A percentile compares a stretch with the other conserved stretches of the same genome.
phyloP scores from a whole-genome alignment of 257 asterid species.

The Plantago major region DNA sequence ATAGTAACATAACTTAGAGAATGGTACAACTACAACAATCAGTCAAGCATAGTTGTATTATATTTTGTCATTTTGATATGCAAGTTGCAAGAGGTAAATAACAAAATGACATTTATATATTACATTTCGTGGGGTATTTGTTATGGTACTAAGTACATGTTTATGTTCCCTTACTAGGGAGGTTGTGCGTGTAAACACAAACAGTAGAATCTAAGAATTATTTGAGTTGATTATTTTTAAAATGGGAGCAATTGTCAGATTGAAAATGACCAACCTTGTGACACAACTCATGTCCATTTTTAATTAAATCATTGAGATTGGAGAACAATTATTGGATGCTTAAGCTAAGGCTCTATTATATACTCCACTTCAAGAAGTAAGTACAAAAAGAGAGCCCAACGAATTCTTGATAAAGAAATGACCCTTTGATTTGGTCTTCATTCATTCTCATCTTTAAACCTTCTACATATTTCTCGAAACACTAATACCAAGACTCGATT shows the following conservation, averaged over 20 bases:
- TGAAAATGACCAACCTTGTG: slow-evolving; percentile 42
- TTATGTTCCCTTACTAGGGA: slow-evolving; percentile 21
- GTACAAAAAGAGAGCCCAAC: slow-evolving; percentile 27
- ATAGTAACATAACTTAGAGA: too few species aligned
- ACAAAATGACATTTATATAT: too few species aligned
- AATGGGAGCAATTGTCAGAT: slow-evolving; percentile 3
- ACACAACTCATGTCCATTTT: slow-evolving; percentile 22
- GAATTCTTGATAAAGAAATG: slow-evolving; percentile 24
- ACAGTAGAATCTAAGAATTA: slow-evolving; percentile 12
- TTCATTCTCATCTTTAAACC: slow-evolving; percentile 3
- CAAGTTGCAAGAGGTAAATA: neutral
- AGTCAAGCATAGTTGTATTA: too few species aligned
- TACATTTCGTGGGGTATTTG: too few species aligned
- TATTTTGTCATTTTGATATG: too few species aligned
- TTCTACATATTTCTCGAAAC: neutral
- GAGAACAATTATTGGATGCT: slow-evolving; percentile 45
- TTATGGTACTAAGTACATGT: too few species aligned
- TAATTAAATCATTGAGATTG: slow-evolving; percentile 16
- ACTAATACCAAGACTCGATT: neutral
- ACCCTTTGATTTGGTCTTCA: slow-evolving; percentile 30
- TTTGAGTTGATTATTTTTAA: slow-evolving; percentile 12
- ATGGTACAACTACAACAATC: too few species aligned
- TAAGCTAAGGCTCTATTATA: slow-evolving; percentile 2
- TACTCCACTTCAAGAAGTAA: slow-evolving; percentile 3
- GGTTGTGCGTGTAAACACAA: slow-evolving; percentile 22